Evolutionary conservation across 2,329 filamentous ascomycete species (phyloP).

Genomic region (Stachybotrys chlorohalonatus): DNA sequence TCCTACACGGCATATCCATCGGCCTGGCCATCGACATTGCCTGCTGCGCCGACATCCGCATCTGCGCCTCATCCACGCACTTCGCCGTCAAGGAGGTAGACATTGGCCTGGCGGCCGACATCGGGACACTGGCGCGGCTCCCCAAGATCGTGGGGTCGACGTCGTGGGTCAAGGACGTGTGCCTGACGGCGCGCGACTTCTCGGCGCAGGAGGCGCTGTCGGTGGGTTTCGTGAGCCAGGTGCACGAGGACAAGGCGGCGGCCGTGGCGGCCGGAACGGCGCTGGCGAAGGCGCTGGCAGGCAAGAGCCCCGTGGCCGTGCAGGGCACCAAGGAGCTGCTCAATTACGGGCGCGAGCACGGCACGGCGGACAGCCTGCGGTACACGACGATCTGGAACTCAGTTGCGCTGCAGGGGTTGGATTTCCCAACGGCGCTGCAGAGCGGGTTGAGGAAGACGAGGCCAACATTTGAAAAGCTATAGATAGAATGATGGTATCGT

Average conservation of each 20-base stretch:
- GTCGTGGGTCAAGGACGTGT: slow-evolving; percentile 75
- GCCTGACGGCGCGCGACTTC: slow-evolving; percentile 62
- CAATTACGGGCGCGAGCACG: slow-evolving; percentile 72
- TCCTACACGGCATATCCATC: slow-evolving; percentile 69
- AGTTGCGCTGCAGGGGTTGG: slow-evolving; percentile 69
- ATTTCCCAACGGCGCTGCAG: slow-evolving; percentile 65
- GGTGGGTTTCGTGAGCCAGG: slow-evolving; percentile 62
- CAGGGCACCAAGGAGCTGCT: slow-evolving; percentile 81
- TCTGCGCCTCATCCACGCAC: slow-evolving; percentile 49
- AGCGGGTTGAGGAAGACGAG: slow-evolving; percentile 71
- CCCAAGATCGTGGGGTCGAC: slow-evolving; percentile 63
- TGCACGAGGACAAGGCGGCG: slow-evolving; percentile 53
- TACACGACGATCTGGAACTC: slow-evolving; percentile 88
- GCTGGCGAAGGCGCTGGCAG: slow-evolving; percentile 56
- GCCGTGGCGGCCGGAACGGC: slow-evolving; percentile 54
- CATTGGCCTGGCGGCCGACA: slow-evolving; percentile 71
- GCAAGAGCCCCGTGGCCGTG: slow-evolving; percentile 81
- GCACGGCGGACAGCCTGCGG: slow-evolving; percentile 65
- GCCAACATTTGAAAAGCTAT: slow-evolving; percentile 80
- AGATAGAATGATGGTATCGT: slow-evolving; percentile 5
- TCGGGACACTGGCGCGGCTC: slow-evolving; percentile 64
- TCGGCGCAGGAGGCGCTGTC: slow-evolving; percentile 56
- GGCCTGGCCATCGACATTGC: slow-evolving; percentile 71
- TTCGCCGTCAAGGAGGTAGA: slow-evolving; percentile 76
- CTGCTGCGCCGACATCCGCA: slow-evolving; percentile 60